Evolutionary conservation across 1,284 basidiomycete species (phyloP), one percentile per base, ranked within the genome.

Genomic region (Ustilago crameri): DNA sequence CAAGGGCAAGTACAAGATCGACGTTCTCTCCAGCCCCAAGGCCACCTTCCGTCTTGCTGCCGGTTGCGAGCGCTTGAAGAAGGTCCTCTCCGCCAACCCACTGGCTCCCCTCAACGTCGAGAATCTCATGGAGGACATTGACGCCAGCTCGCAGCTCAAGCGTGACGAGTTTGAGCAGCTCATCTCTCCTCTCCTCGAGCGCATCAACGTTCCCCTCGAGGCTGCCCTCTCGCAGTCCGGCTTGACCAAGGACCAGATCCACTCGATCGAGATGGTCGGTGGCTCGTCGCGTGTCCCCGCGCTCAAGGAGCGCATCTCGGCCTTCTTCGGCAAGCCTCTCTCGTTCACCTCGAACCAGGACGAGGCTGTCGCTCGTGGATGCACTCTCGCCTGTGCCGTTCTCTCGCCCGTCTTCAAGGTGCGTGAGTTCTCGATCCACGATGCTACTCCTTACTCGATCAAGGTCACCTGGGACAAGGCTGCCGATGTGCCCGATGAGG

Each of bases 1-100:
- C 74, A 81, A 82, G 78, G 73, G 51, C 48, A 82, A 82, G 71
- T 82, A 82, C 78, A 82, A 82, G 71, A 76, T 82, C 64, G 81
- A 82, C 42, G 79, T 82, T 34, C 65, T 80, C 47, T 81, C 79
- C 63, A 82, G 70, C 67, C 76, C 76, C 51, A 82, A 82, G 73
- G 78, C 81, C 56, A 75, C 75, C 67, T 82, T 82, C 81, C 80
- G 81, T 56, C 72, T 82, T 34, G 66, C 72, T 18, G 74, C 81
- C 46, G 81, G 80, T 41, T 82, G 81, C 63, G 81, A 82, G 72
- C 76, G 80, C 38, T 66, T 82, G 56, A 82, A 82, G 61, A 82
- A 82, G 76, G 81, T 82, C n/a, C 78, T 82, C 10, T 82, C 81
- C 20, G 81, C 81, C 64, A 82, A 82, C 76, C 64, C 77, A 8